Evolutionary conservation across 225 moss, liverwort and hornwort genomes (phyloP), one percentile per base, ranked within the genome.

Genomic region (Marchantia paleacea): DNA sequence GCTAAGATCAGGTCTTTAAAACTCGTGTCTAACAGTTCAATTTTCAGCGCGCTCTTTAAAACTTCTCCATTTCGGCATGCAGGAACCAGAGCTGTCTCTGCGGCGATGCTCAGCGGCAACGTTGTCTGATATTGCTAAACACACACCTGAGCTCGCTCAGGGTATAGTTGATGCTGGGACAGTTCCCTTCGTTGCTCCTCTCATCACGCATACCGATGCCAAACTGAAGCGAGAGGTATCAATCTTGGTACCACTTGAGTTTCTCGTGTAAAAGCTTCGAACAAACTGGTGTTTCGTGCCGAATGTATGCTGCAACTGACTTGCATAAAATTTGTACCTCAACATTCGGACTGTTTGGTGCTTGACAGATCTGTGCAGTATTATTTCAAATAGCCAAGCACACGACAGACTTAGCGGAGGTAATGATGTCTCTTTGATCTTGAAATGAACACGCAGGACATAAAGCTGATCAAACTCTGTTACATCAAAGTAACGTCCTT

Each of bases 371-470:
- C 11, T 97, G 97, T 80, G 89, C 93, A 80, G 90, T 92, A 76
- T 81, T 95, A 60, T 87, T 89, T 71, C 84, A 90, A 67, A 90
- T 97, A 83, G 95, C 97, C 51, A 95, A 90, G 82, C 97, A 97
- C 73, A 85, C 93, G 12, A 82, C 89, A 52, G 86, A 91, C 51
- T 86, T 97, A 78, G 95, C 97, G 22, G 88, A 93, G 95, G 97
- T 95, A 84, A 78, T 49, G 3, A 48, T 70, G 48, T 0, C 20
- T 55, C 7, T 60, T 47, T 20, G 10, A 29, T 60, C 19, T 12
- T 52, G 52, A 50, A 19, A 15, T 48, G 31, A 29, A 47, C 30
- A 47, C 69, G 10, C 16, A 48, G 16, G 39, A 39, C 39, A 39
- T 39, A 5, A 39, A 39, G 39, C 39, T 0, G 30, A 30, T 24